Percentiles rank a stretch among this genome's conserved stretches.
Evolutionary conservation across 371 early-diverging fungal species (phyloP).

Genomic region (Saksenaea vasiformis): DNA sequence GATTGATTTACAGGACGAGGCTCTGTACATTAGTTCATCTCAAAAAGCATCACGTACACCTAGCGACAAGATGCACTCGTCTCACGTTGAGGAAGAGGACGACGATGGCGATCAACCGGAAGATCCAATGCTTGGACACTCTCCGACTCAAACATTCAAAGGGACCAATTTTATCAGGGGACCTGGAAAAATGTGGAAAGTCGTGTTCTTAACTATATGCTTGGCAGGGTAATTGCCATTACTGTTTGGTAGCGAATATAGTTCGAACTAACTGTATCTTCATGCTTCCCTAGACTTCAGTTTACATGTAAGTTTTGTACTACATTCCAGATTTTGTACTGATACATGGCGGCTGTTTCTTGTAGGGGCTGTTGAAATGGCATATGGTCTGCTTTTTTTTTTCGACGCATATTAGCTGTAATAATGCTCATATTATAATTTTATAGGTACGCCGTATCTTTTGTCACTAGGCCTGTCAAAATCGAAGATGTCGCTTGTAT

Average conservation of each 20-base stretch:
- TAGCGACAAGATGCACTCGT: background rate
- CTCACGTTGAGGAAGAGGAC: slow-evolving; percentile 1
- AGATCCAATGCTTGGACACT: slow-evolving; percentile 7
- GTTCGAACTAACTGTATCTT: background rate
- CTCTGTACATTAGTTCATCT: background rate
- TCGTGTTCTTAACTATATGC: slow-evolving; percentile 45
- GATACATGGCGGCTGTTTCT: background rate
- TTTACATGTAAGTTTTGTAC: slow-evolving; percentile 42
- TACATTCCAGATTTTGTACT: background rate
- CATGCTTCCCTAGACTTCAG: slow-evolving; percentile 29
- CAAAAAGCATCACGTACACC: background rate
- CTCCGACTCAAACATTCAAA: slow-evolving; percentile 10
- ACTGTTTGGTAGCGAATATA: background rate
- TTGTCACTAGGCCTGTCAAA: slow-evolving; percentile 84
- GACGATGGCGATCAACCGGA: slow-evolving; percentile 13
- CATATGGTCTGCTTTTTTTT: slow-evolving; percentile 44
- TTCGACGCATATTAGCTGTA: background rate
- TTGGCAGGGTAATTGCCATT: slow-evolving; percentile 33
- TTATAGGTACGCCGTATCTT: slow-evolving; percentile 87
- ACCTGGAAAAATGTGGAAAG: slow-evolving; percentile 33
- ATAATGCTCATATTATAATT: background rate
- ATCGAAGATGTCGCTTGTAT: slow-evolving; percentile 86
- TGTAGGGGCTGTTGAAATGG: slow-evolving; percentile 71
- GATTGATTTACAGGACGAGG: background rate
- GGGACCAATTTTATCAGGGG: slow-evolving; percentile 33